Percentiles rank a stretch among this genome's conserved stretches.
Conservation (phyloP, 805 yeast genomes). For the Ogataea allantospora region DNA sequence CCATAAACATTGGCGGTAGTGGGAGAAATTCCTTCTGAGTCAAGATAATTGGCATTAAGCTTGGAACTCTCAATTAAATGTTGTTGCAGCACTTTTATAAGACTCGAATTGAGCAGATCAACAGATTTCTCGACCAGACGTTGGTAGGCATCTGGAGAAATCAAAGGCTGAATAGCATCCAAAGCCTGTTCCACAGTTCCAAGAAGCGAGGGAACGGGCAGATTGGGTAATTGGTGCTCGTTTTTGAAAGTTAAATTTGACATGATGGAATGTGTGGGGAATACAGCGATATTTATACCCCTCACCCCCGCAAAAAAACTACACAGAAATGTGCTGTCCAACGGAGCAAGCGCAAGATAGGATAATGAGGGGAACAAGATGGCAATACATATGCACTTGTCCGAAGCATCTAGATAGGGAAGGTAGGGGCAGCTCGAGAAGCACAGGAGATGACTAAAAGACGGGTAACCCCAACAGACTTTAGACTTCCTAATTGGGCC, state of each 20-base stretch:
- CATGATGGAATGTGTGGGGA: constrained; percentile 3
- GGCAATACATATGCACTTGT: background rate
- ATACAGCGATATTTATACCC: constrained; percentile 8
- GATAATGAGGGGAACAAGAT: constrained; percentile 2
- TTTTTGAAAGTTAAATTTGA: constrained; percentile 35
- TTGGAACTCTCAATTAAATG: constrained; percentile 50
- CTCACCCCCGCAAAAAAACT: constrained; percentile 10
- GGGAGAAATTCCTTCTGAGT: constrained; percentile 43
- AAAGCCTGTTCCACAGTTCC: constrained; percentile 53
- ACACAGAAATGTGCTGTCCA: background rate
- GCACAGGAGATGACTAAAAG: background rate
- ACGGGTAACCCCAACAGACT: constrained; percentile 23
- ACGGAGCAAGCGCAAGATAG: background rate
- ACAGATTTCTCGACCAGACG: constrained; percentile 44
- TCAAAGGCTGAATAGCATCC: constrained; percentile 57
- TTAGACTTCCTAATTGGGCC: constrained; percentile 31
- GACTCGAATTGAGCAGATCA: constrained; percentile 42
- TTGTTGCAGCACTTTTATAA: constrained; percentile 47
- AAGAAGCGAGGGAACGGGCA: constrained; percentile 61
- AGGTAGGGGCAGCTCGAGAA: background rate
- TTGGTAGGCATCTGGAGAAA: constrained; percentile 49
- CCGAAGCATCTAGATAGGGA: background rate
- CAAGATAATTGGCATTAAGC: constrained; percentile 51
- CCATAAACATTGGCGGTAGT: constrained; percentile 62
- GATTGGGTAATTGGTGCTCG: constrained; percentile 48